Conservation (phyloP, 805 yeast species). For the Candida vartiovaarae region DNA sequence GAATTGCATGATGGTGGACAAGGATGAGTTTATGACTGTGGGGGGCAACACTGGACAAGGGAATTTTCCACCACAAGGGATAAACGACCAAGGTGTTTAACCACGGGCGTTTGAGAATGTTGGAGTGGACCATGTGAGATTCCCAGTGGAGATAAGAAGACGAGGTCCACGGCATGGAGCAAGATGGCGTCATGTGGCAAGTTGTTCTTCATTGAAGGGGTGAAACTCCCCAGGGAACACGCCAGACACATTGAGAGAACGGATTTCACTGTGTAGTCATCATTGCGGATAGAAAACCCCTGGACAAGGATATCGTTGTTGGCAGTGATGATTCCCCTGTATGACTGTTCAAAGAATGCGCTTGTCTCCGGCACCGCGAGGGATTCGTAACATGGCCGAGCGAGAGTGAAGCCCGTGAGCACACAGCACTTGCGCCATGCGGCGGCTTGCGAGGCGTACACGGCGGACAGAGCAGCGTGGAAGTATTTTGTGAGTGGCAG, state of each 20-base stretch:
- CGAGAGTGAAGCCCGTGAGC: constrained; percentile 34
- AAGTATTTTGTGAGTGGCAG: constrained; percentile 33
- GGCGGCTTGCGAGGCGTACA: constrained; percentile 25
- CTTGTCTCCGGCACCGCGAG: constrained; percentile 24
- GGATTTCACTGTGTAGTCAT: constrained; percentile 19
- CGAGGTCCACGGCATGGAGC: constrained; percentile 11
- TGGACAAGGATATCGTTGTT: constrained; percentile 24
- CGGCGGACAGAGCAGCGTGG: constrained; percentile 26
- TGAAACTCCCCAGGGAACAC: constrained; percentile 17
- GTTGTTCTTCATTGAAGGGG: constrained; percentile 9
- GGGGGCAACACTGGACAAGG: constrained; percentile 18
- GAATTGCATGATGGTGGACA: constrained; percentile 13
- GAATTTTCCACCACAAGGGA: constrained; percentile 38
- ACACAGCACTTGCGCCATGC: constrained; percentile 40
- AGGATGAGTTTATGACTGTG: constrained; percentile 6
- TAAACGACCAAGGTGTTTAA: constrained; percentile 42
- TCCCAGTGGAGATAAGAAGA: constrained; percentile 20
- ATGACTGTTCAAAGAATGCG: constrained; percentile 33
- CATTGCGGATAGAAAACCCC: constrained; percentile 4
- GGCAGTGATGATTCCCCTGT: constrained; percentile 23
- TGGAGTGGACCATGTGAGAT: constrained; percentile 3
- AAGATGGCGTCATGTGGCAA: constrained; percentile 17
- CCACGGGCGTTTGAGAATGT: constrained; percentile 29
- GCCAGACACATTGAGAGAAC: constrained; percentile 11
- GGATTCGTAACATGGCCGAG: constrained; percentile 26